Base-by-base conservation (phyloP, 1,284 basidiomycete genomes). In the Marasmius oreades region DNA sequence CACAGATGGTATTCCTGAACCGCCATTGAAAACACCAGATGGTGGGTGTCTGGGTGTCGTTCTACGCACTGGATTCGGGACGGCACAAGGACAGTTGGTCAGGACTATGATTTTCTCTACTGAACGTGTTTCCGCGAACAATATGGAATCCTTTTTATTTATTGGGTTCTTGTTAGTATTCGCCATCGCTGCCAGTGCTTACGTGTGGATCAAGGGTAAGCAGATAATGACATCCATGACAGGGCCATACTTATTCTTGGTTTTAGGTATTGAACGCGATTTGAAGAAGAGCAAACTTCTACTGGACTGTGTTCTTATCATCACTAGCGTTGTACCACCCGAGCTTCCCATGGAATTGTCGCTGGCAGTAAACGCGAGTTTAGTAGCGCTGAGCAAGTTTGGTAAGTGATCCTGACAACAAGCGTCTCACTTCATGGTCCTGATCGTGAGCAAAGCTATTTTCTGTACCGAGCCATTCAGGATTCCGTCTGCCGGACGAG, bases 401-500 rank as follows among this genome's bases (percentile, higher is more conserved):
- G 90, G 92, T 93, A 61, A 7, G 77, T 68, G 11, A 14, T 22
- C 42, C 26, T n/a, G 23, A 26, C 45, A n/a, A 50, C 8, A 23
- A 22, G 20, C 18, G 3, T 23, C 31, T 52, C 2, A 14, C 1
- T 39, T 11, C 6, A 14, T 59, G 28, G 62, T 57, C 33, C 24
- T 44, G 31, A 53, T 18, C 7, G 18, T 24, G 45, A 31, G 53
- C 57, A 16, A 61, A 95, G 94, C 94, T 7, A 98, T 98, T 60
- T 98, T 95, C 76, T 98, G 95, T 69, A 98, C 95, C 11, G 95
- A 98, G 67, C 95, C 95, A 0, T 98, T 98, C 84, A 85, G 95
- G 24, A 98, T 98, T 63, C 94, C 95, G 0, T 91, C 79, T 60
- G 95, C 95, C 10, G 95, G 95, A 6, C 84, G 92, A 28, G 93